Evolutionary conservation across 192 early-diverging fungal genomes (phyloP), one percentile per base, ranked within the genome.

Genomic region (Backusella sp.): DNA sequence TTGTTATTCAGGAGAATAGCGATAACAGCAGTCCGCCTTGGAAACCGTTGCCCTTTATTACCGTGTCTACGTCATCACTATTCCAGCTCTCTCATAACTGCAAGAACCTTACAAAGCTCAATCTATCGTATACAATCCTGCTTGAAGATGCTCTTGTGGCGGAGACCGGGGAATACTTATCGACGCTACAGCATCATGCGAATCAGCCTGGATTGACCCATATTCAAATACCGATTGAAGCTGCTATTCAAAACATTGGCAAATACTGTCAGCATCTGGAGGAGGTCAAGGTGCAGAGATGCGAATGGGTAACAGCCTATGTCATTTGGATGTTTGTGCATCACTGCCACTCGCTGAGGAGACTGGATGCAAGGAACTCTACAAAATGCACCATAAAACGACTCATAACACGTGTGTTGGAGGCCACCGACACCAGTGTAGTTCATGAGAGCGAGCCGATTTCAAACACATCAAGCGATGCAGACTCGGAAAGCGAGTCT

Each of bases 161-260:
- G 53, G 84, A 86, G 44, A 87, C 86, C 0, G 86, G 83, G 4
- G 86, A 87, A 49, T 87, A 87, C 41, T 19, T 81, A 9, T 86
- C 84, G 0, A 82, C 82, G 1, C 62, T 86, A 32, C 86, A 87
- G 42, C 49, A 76, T 37, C 82, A 82, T 30, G 77, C 80, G 9
- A 70, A 79, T 34, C 86, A 87, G 52, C 81, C 76, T 34, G 83
- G 82, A 42, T 77, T 86, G 41, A 86, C 84, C 0, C 81, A 77
- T 41, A 81, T 84, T 14, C 68, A 74, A 14, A 76, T 87, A 35
- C 74, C 81, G 26, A 52, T 79, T 0, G 72, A 73, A 14, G 71
- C 82, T 35, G 83, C 75, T 26, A 82, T 86, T 59, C 56, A 79
- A 44, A 74, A 81, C 1, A 73, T 87, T n/a, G 82, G 84, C 7